Evolutionary conservation across 139 green algal species (phyloP).

Genomic region (Monoraphidium neglectum): DNA sequence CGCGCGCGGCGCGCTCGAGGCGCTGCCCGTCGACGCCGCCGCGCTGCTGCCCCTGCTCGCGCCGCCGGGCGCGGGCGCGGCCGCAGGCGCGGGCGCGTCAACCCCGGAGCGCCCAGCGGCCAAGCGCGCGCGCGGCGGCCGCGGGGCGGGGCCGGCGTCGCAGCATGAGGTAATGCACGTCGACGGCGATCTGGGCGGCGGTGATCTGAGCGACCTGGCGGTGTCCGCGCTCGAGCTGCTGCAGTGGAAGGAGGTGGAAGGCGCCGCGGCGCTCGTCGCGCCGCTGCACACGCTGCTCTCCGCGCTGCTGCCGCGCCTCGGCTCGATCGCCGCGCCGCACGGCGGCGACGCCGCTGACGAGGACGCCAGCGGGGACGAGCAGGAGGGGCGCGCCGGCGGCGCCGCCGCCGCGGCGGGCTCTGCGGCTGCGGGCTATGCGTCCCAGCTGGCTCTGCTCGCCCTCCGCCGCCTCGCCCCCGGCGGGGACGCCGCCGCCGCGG

Average conservation of each 20-base stretch:
- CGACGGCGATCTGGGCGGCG: conserved; percentile 2
- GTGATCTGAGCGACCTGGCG: background rate
- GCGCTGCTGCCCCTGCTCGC: conserved; percentile 39
- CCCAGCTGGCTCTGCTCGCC: conserved; percentile 56
- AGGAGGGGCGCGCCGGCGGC: background rate
- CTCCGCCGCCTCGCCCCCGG: conserved; percentile 41
- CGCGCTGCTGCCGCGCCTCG: conserved; percentile 30
- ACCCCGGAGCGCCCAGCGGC: background rate
- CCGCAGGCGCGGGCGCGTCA: background rate
- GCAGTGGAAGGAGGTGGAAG: conserved; percentile 54
- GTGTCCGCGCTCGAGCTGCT: conserved; percentile 61
- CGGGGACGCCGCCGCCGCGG: background rate
- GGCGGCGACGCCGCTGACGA: background rate
- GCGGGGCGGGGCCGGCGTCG: background rate
- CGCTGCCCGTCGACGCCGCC: conserved; percentile 32
- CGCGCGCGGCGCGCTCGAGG: conserved; percentile 39
- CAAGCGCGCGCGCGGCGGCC: background rate
- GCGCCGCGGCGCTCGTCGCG: conserved; percentile 18
- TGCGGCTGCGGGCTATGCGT: conserved; percentile 51
- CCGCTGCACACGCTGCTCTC: conserved; percentile 37
- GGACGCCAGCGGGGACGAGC: background rate
- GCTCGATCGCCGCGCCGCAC: conserved; percentile 20
- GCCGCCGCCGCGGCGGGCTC: background rate
- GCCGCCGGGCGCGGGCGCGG: background rate
- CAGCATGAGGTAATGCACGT: background rate